Percentiles rank a stretch among this genome's conserved stretches.
Evolutionary conservation across 208 protist species (phyloP).

Genomic region (Wallacemonas sp.): DNA sequence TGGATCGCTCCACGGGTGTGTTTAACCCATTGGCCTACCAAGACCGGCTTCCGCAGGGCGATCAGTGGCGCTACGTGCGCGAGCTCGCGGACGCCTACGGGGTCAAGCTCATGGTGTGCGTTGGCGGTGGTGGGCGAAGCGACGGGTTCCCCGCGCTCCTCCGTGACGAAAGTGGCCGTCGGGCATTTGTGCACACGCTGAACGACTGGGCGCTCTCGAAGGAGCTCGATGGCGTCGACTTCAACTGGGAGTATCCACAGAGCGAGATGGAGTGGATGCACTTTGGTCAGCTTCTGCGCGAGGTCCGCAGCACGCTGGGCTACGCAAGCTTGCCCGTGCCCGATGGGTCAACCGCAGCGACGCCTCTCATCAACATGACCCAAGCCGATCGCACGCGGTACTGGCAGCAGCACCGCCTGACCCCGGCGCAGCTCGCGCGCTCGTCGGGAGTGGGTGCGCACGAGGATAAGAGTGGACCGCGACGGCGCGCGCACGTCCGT

Average conservation of each 20-base stretch:
- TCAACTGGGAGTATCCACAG: conserved; percentile 79
- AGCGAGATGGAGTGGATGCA: conserved; percentile 42
- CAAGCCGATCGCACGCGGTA: not conserved
- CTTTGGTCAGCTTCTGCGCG: conserved; percentile 32
- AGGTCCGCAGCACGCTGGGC: conserved; percentile 30
- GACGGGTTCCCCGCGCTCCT: conserved; percentile 45
- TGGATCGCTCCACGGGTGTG: conserved; percentile 27
- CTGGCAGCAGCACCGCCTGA: not conserved
- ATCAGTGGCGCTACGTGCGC: conserved; percentile 35
- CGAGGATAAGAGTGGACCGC: not conserved
- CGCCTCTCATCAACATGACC: not conserved
- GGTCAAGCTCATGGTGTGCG: conserved; percentile 57
- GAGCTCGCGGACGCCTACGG: conserved; percentile 36
- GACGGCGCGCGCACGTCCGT: conserved; percentile 9
- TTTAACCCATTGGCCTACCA: conserved; percentile 26
- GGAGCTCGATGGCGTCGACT: conserved; percentile 67
- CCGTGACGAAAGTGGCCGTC: conserved; percentile 17
- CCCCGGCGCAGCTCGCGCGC: not conserved
- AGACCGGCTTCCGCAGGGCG: conserved; percentile 44
- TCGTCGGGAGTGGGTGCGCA: not conserved
- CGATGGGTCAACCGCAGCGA: not conserved
- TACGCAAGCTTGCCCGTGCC: conserved; percentile 6
- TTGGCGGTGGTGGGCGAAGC: conserved; percentile 67
- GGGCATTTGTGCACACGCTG: conserved; percentile 37
- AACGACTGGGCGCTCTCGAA: conserved; percentile 28